These are phyloP conservation scores for Garcileccinum viscosum DNA, from an alignment of 1,284 basidiomycete genomes.

Conservation along the genomic window DNA sequence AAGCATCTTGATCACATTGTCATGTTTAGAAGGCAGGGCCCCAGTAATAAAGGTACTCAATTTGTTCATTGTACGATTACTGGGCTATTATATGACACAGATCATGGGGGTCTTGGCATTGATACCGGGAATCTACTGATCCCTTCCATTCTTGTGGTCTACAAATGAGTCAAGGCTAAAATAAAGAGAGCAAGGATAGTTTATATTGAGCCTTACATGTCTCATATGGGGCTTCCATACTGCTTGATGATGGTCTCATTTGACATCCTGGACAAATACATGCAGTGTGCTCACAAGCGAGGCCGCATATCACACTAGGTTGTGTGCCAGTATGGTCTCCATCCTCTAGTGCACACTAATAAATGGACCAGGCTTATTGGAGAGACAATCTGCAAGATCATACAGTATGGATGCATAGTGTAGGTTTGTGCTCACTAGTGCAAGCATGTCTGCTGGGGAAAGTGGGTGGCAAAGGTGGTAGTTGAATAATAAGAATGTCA, in stretches of 20 bases:
- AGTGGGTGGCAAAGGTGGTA: no score
- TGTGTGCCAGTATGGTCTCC: slow-evolving; percentile 47
- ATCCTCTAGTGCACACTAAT: slow-evolving; percentile 58
- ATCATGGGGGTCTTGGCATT: neutral
- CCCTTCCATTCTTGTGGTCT: neutral
- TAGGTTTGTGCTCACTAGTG: slow-evolving; percentile 17
- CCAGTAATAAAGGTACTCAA: slow-evolving; percentile 48
- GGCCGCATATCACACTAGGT: slow-evolving; percentile 50
- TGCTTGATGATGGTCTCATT: slow-evolving; percentile 28
- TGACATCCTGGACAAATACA: slow-evolving; percentile 41
- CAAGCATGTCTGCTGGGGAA: neutral
- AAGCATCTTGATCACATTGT: slow-evolving; percentile 49
- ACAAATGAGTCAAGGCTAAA: neutral
- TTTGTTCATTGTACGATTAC: slow-evolving; percentile 30
- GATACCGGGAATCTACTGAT: neutral
- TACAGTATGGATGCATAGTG: slow-evolving; percentile 47
- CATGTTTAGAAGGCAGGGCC: slow-evolving; percentile 42
- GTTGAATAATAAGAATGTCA: no score
- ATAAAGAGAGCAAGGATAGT: no score
- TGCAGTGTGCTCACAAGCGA: slow-evolving; percentile 49
- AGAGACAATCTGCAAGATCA: slow-evolving; percentile 45
- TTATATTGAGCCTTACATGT: slow-evolving; percentile 55
- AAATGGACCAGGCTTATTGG: slow-evolving; percentile 43
- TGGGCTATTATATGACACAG: neutral
- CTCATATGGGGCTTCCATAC: neutral